These are phyloP conservation scores for Metschnikowia cubensis DNA, from an alignment of 805 yeast genomes.

Conservation along the genomic window DNA sequence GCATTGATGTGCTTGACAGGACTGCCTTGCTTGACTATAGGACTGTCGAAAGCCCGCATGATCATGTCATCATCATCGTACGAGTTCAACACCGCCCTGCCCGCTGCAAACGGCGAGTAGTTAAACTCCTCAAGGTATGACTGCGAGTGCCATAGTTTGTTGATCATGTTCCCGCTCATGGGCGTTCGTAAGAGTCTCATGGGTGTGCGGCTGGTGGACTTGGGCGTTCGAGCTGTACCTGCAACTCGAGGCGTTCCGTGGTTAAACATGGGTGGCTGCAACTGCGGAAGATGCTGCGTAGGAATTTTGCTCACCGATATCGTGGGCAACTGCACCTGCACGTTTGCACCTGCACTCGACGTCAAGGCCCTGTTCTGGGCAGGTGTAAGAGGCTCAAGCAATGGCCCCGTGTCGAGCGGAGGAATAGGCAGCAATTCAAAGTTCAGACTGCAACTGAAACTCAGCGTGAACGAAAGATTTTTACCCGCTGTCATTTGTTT, in stretches of 20 bases:
- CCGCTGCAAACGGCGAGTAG: conserved; percentile 36
- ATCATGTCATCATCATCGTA: conserved; percentile 47
- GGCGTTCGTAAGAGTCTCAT: conserved; percentile 37
- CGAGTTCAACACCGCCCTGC: conserved; percentile 25
- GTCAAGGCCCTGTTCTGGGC: conserved; percentile 22
- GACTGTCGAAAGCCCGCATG: conserved; percentile 36
- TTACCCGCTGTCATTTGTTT: conserved; percentile 39
- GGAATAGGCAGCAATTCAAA: conserved; percentile 61
- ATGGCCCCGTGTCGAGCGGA: conserved; percentile 58
- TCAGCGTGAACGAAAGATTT: conserved; percentile 53
- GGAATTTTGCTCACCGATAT: conserved; percentile 9
- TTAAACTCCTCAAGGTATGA: conserved; percentile 65
- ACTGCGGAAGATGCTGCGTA: conserved; percentile 7
- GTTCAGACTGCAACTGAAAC: conserved; percentile 63
- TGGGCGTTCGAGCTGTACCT: conserved; percentile 28
- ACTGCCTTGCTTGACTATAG: conserved; percentile 13
- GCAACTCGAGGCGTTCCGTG: conserved; percentile 13
- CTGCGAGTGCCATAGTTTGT: conserved; percentile 62
- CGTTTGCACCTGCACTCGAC: conserved; percentile 2
- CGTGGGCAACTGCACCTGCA: conserved; percentile 13
- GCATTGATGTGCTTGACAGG: conserved; percentile 21
- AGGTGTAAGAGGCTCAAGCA: conserved; percentile 63
- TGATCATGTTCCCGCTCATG: conserved; percentile 41
- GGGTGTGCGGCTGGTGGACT: conserved; percentile 33
- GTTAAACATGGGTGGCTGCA: conserved; percentile 11